Evolutionary conservation across 2,329 filamentous ascomycete species (phyloP), one percentile per base, ranked within the genome.

Genomic region (Fusarium nurragi): DNA sequence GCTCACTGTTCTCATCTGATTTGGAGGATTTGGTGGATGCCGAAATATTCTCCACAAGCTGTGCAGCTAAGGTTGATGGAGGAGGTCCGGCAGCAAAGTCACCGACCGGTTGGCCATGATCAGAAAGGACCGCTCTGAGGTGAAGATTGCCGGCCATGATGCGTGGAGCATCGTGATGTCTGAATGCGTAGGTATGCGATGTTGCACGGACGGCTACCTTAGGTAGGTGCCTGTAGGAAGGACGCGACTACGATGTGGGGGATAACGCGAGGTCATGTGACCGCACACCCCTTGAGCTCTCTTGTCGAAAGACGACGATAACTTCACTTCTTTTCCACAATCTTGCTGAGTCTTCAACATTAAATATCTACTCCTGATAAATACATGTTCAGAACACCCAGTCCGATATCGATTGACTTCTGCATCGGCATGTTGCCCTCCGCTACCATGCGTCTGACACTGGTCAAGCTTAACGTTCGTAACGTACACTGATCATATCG

Each of bases 21-120:
- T 86, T 84, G 50, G 85, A 84, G 40, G 85, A 86, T 62, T 83
- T 84, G 48, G 85, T 83, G 46, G 86, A 86, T 21, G 90, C 85
- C 39, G 90, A 87, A 63, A 93, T 88, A 74, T 92, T 92, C 74
- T 92, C 89, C 65, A 95, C 92, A 55, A 97, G 88, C 76, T 96
- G 92, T 13, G 92, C 92, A 49, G 94, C 93, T 71, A 97, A 84
- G 11, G 93, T 96, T 16, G 94, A 97, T 13, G 93, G 90, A 36
- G 88, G 87, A 41, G 81, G 79, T 11, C 67, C 71, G 18, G 55
- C 47, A 28, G 64, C 55, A 26, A 57, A 39, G 21, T 63, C 67
- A 43, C 58, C 64, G 44, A 54, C 65, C 43, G 59, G 41, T 44
- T 60, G 64, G 52, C 59, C 52, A 26, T 65, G 54, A 22, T 68